Evolutionary conservation across 331 rosid genomes (phyloP), one percentile per base, ranked within the genome.

Genomic region (Dryas integrifolia): DNA sequence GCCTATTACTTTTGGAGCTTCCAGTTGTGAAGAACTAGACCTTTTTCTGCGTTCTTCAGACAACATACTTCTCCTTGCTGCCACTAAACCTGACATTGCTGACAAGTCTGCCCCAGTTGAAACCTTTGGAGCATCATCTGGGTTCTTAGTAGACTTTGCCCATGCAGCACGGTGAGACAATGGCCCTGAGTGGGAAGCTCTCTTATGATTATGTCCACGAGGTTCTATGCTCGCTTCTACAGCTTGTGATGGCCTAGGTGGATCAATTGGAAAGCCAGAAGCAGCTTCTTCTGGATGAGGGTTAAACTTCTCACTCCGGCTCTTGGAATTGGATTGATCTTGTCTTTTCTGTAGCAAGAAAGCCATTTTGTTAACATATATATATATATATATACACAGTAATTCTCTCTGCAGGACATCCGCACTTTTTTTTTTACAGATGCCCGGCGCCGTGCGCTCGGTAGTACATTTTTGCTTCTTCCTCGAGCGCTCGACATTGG

Each of bases 111-210:
- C 93, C 39, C 93, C 97, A 56, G 63, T 77, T 46, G 97, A 88
- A 56, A 86, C 76, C 83, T 89, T 95, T 51, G 93, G 88, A 45
- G 89, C 86, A 1, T 89, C 97, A 0, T 92, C 96, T 39, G 76
- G 85, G 83, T 92, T 91, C 85, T 90, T 95, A 53, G 81, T 83
- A 13, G 96, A 82, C 84, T 88, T 94, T 6, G 90, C 89, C 97
- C 97, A 89, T 56, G 96, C 92, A 16, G 92, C 81, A 5, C 89
- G 96, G 81, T 92, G 91, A 65, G 90, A 83, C 78, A 95, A 86
- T 56, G 99, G 99, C 74, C 99, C 99, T 57, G 99, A 95, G 84
- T 95, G 99, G 26, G 97, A 95, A 67, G 93, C 96, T 86, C 97
- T 85, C 83, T 95, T 92, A 70, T 86, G 96, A 68, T 89, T 89